Evolutionary conservation across 192 early-diverging fungal genomes (phyloP).

Genomic region (Umbelopsis isabellina): DNA sequence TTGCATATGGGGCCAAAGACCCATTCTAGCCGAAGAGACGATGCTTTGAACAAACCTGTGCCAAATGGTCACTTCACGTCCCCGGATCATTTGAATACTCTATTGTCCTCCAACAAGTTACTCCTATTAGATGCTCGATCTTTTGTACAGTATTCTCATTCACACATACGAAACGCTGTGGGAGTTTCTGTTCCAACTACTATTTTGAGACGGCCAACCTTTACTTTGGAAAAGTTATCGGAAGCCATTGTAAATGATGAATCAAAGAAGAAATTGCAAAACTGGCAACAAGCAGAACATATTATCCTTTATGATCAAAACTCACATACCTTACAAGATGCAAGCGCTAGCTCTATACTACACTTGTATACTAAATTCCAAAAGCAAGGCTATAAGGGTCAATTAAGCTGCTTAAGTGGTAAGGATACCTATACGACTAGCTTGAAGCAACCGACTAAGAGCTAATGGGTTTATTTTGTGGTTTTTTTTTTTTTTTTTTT

Average conservation of each 20-base stretch:
- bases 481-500: slow-evolving; percentile 5
- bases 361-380: slow-evolving; percentile 63
- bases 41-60: background rate
- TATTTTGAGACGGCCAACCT: slow-evolving; percentile 67
- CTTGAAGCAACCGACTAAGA: background rate
- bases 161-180: slow-evolving; percentile 60
- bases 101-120: background rate
- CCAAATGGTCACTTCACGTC: background rate
- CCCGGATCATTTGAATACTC: background rate
- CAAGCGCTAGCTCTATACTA: slow-evolving; percentile 47
- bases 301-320: slow-evolving; percentile 74
- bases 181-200: slow-evolving; percentile 75
- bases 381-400: slow-evolving; percentile 51
- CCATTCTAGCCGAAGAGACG: background rate
- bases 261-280: slow-evolving; percentile 48
- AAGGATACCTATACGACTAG: background rate
- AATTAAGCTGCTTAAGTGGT: slow-evolving; percentile 52
- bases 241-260: slow-evolving; percentile 57
- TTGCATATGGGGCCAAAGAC: background rate
- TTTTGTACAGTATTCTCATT: slow-evolving; percentile 54
- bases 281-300: slow-evolving; percentile 59
- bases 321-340: slow-evolving; percentile 49
- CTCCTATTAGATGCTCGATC: slow-evolving; percentile 70
- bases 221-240: slow-evolving; percentile 65
- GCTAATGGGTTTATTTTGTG: background rate